Base-by-base conservation (phyloP, 2,329 filamentous ascomycete species). In the Pyrenochaeta sp. region DNA sequence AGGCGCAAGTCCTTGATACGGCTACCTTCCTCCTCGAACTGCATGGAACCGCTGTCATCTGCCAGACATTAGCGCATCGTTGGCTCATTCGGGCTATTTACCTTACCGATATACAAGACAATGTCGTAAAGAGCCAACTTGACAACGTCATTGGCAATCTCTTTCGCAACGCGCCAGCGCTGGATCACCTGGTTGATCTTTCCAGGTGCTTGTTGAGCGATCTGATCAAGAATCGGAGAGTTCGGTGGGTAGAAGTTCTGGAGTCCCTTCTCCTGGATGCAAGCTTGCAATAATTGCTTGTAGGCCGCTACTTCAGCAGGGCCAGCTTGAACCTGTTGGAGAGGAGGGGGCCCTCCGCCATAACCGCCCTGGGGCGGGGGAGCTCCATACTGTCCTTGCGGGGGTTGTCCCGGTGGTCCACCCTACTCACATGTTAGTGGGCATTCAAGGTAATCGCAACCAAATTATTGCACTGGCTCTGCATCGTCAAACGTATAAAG, bases 31-130 rank as follows among this genome's bases (percentile, higher is more conserved):
- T 90, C 87, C 68, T 90, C 87, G 63, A 90, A 90, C 54, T 85
- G 82, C 82, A 91, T 90, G 22, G 88, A 90, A 43, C 88, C 88
- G 71, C 86, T 88, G 78, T 91, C 88, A 65, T 90, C 88, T 80
- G 49, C 3, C 13, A 6, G 32, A 13, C n/a, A 47, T 73, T 44
- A 72, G 63, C 49, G 61, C 49, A 43, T 36, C 15, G 34, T 10
- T 22, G n/a, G 13, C 12, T 4, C 7, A 2, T 1, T 22, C 28
- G 37, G 12, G 5, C 5, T 32, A 25, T 5, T 2, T 15, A 1
- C 69, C 71, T 30, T 67, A 78, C 76, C 78, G 54, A 89, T 85
- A 71, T 87, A 89, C 48, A 89, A 77, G 44, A 88, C 79, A 37
- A 88, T 82, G 66, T 89, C 87, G 72, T 86, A 89, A 27, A 89